These are phyloP conservation scores for Colletotrichum horii DNA, from an alignment of 2,329 filamentous ascomycete species.

Conservation along the genomic window DNA sequence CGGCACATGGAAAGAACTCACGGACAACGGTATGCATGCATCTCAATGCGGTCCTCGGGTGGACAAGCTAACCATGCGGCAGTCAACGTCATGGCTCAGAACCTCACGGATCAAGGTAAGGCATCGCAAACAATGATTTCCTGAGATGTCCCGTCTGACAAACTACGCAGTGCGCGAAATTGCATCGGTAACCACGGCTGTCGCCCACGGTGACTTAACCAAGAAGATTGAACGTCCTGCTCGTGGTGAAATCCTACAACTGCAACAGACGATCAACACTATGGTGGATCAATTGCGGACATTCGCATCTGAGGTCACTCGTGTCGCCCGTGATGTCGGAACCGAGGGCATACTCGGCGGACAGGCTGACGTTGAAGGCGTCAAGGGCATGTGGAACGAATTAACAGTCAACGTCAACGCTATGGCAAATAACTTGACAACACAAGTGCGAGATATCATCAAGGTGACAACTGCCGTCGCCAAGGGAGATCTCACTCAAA, in stretches of 20 bases:
- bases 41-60: constrained; percentile 16
- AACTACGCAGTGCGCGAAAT: constrained; percentile 74
- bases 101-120: constrained; percentile 75
- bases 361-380: constrained; percentile 82
- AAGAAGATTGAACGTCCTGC: constrained; percentile 85
- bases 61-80: neutral
- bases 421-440: constrained; percentile 87
- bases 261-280: constrained; percentile 87
- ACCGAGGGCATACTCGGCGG: constrained; percentile 84
- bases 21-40: constrained; percentile 71
- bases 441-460: constrained; percentile 94
- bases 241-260: constrained; percentile 80
- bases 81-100: constrained; percentile 87
- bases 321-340: constrained; percentile 82
- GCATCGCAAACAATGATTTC: neutral
- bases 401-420: constrained; percentile 86
- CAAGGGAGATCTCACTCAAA: constrained; percentile 92
- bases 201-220: constrained; percentile 81
- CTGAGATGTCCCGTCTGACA: neutral
- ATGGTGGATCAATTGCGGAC: constrained; percentile 88
- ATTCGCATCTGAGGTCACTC: constrained; percentile 83
- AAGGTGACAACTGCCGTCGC: constrained; percentile 76
- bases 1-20: constrained; percentile 97
- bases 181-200: constrained; percentile 82
- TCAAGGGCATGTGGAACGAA: constrained; percentile 89